A percentile compares a stretch with the other conserved stretches of the same genome.
These are phyloP conservation scores for Theobroma cacao DNA, from an alignment of 345 rosid genomes.

Conservation along the genomic window DNA sequence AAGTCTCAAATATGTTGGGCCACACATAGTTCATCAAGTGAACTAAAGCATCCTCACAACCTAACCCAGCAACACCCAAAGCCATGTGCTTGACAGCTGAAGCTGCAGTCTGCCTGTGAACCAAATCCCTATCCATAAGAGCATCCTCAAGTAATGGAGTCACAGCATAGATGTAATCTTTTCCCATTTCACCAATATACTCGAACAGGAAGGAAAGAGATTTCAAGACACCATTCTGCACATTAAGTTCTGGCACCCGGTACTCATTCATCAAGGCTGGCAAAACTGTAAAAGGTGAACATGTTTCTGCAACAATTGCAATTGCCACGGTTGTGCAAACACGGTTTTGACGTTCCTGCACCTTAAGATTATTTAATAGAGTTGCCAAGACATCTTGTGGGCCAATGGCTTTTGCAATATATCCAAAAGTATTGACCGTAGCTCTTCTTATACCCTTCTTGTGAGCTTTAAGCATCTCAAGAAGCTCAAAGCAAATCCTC, in stretches of 20 bases:
- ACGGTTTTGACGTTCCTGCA: conserved; percentile 99
- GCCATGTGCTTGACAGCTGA: conserved; percentile 99
- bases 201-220: conserved; percentile 94
- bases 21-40: conserved; percentile 93
- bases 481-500: conserved; percentile 97
- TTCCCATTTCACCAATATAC: conserved; percentile 99
- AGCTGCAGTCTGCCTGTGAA: conserved; percentile 98
- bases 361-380: conserved; percentile 92
- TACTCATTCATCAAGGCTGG: conserved; percentile 99
- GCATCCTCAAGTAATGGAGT: conserved; percentile 99
- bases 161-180: conserved; percentile 96
- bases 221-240: conserved; percentile 96
- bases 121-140: conserved; percentile 95
- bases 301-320: conserved; percentile 96
- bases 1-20: conserved; percentile 99
- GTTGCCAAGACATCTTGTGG: conserved; percentile 99
- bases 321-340: conserved; percentile 99
- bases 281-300: conserved; percentile 92
- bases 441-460: conserved; percentile 98
- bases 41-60: conserved; percentile 93
- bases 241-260: conserved; percentile 96
- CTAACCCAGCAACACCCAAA: conserved; percentile 93
- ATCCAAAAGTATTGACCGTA: conserved; percentile 95
- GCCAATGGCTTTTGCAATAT: conserved; percentile 98
- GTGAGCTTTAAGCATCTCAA: conserved; percentile 99